phyloP scores from a whole-genome alignment of 176 grass and related monocot genomes.

The Triticum monococcum region DNA sequence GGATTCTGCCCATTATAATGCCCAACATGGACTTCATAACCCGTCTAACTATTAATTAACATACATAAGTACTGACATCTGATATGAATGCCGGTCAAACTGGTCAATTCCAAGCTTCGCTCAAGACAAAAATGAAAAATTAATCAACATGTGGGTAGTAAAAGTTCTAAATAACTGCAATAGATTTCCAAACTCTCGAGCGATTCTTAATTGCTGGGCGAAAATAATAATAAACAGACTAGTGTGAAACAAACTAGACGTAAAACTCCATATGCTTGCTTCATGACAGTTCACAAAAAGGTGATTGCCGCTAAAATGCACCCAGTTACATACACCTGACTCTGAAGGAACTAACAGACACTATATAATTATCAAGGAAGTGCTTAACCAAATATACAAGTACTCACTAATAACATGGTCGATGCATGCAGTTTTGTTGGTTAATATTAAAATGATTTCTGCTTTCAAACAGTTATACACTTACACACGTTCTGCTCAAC shows the following conservation, averaged over 20 bases:
- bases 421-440: not conserved
- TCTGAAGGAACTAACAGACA: not conserved
- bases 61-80: not conserved
- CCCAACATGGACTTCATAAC: not conserved
- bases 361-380: not conserved
- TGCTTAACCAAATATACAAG: not conserved
- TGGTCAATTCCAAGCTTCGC: not conserved
- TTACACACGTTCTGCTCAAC: not conserved
- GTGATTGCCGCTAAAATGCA: not conserved
- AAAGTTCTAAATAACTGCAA: not conserved
- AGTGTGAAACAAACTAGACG: not conserved
- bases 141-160: not conserved
- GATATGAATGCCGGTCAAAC: not conserved
- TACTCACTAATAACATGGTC: not conserved
- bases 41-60: not conserved
- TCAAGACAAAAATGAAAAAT: not conserved
- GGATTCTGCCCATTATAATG: not conserved
- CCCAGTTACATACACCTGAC: not conserved
- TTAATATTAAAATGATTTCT: not conserved
- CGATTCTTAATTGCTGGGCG: not conserved
- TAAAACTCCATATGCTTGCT: not conserved
- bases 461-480: not conserved
- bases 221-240: not conserved
- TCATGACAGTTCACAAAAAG: not conserved
- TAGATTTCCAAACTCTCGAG: not conserved